phyloP scores from a whole-genome alignment of 202 grass and related monocot genomes.

The Hordeum pubiflorum region DNA sequence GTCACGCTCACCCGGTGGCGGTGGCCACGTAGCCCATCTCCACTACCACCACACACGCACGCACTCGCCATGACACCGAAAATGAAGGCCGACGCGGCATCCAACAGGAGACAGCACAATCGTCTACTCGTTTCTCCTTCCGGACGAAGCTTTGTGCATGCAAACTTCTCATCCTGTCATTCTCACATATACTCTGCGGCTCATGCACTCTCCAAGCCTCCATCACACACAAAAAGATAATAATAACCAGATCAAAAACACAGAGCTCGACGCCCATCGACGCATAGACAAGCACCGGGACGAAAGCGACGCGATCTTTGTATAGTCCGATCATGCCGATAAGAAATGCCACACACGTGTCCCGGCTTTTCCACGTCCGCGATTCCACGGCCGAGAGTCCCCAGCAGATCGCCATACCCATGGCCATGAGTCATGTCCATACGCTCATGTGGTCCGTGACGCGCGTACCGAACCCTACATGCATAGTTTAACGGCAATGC shows the following conservation, averaged over 20 bases:
- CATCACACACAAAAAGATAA: background rate
- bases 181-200: no score
- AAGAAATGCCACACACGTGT: background rate
- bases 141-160: background rate
- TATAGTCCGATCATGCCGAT: no score
- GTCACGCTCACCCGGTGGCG: background rate
- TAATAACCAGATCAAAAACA: background rate
- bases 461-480: background rate
- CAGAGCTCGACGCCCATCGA: background rate
- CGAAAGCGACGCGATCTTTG: background rate
- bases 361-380: background rate
- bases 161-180: background rate
- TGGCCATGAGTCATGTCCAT: no score
- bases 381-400: background rate
- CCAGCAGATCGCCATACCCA: no score
- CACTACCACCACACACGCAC: background rate
- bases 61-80: background rate
- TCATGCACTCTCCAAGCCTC: no score
- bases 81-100: background rate
- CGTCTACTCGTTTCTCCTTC: background rate
- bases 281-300: background rate
- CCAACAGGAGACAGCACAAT: background rate
- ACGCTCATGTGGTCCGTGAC: background rate
- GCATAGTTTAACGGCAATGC: background rate
- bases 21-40: constrained; percentile 22